Evolutionary conservation across 345 rosid species (phyloP), one percentile per base, ranked within the genome.

Genomic region (Syzygium grande): DNA sequence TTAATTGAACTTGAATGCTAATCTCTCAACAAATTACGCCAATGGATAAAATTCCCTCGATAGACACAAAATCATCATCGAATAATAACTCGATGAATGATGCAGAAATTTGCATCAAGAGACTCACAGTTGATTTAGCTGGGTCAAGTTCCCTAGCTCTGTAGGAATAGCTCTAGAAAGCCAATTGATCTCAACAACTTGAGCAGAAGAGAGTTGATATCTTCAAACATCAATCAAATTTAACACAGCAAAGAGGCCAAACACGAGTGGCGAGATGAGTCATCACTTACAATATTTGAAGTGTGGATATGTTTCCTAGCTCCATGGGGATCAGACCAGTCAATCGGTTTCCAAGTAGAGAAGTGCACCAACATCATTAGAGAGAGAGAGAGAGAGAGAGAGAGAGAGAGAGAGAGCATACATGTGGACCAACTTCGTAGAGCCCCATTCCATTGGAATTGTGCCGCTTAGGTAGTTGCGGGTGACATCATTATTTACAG

Each of bases 271-370:
- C 16, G 7, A 41, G 52, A 27, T 5, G 29, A 61, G 29, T 1
- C 52, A 61, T 49, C 41, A 17, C 90, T 86, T 25, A 88, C 90
- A 83, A 86, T 17, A 8, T 83, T 34, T 1, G 5, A 3, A 88
- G 86, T 7, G 90, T 88, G 86, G 86, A 79, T 59, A 88, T 80
- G 19, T 61, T 88, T 7, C 68, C 90, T 11, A 59, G 16, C 87
- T 88, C 90, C 34, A 19, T 86, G 4, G 90, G 90, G 83, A 88
- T 59, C 12, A 53, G 9, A 59, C 90, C 90, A 16, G 27, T 54
- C 46, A 88, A 3, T 14, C 90, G 79, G n/a, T 88, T 88, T 61
- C 87, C 90, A 0, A 88, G 6, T 1, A 88, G 11, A 4, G 86
- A 56, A 59, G 88, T 88, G 65, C 51, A 85, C 17, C 17, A 84